Evolutionary conservation across 176 grass and related monocot species (phyloP).

Genomic region (Avena insularis): DNA sequence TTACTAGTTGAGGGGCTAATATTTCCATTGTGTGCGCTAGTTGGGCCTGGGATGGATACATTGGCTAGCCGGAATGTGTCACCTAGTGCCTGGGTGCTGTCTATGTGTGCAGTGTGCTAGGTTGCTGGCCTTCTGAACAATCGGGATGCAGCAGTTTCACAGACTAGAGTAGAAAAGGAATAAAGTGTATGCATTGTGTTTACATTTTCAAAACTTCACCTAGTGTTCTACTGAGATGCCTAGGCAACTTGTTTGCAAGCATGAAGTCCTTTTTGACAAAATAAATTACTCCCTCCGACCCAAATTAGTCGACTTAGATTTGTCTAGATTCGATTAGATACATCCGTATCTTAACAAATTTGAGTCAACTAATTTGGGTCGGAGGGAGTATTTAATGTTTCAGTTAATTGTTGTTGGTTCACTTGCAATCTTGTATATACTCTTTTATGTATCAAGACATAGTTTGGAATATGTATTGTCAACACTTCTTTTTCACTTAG

Average conservation of each 20-base stretch:
- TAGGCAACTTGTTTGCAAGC: neutral
- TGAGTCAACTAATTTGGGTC: no score
- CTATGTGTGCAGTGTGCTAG: neutral
- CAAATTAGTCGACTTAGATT: no score
- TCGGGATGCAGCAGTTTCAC: constrained; percentile 19
- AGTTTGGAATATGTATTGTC: neutral
- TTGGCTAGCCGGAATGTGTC: neutral
- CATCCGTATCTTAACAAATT: no score
- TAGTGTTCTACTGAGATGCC: neutral
- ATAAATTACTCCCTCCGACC: no score
- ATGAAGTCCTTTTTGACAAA: neutral
- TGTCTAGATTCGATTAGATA: no score
- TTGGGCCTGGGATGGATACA: neutral
- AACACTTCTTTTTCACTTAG: neutral
- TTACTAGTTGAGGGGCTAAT: neutral
- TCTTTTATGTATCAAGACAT: neutral
- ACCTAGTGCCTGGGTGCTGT: neutral
- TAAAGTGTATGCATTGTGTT: neutral
- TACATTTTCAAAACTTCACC: constrained; percentile 18
- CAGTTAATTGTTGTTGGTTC: neutral
- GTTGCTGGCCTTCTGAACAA: neutral
- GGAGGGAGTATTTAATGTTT: neutral
- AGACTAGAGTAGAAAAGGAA: constrained; percentile 18
- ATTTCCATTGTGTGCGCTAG: neutral
- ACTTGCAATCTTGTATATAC: constrained; percentile 4